A percentile compares a stretch with the other conserved stretches of the same genome.
Evolutionary conservation across 305 asterid species (phyloP).

Genomic region (Plantago coronopus): DNA sequence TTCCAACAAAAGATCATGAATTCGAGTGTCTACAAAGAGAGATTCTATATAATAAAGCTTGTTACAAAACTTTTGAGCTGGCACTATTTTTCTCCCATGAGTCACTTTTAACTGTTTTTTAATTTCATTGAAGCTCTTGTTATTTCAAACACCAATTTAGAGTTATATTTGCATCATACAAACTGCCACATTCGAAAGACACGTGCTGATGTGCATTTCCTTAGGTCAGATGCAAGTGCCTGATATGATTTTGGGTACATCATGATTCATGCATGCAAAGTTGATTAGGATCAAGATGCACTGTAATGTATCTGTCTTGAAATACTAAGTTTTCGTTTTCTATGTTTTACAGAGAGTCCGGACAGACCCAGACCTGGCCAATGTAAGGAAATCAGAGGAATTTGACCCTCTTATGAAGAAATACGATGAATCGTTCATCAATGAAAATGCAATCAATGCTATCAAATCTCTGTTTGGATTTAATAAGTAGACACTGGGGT

Average conservation of each 20-base stretch:
- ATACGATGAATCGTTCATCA: slow-evolving; percentile 88
- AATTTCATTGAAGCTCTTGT: neutral
- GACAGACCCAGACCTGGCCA: slow-evolving; percentile 84
- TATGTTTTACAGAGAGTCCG: slow-evolving; percentile 59
- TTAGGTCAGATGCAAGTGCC: too few species aligned
- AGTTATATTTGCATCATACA: neutral
- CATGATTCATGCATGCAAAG: neutral
- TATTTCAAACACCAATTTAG: neutral
- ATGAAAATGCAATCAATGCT: slow-evolving; percentile 87
- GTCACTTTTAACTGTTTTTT: neutral
- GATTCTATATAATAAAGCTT: neutral
- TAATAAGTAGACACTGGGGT: slow-evolving; percentile 40
- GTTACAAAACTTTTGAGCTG: too few species aligned
- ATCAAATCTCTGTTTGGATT: slow-evolving; percentile 85
- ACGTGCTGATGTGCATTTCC: too few species aligned
- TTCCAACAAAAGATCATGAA: neutral
- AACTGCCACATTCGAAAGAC: neutral
- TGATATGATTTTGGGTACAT: too few species aligned
- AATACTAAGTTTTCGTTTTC: neutral
- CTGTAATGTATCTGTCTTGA: neutral
- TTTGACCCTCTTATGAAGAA: slow-evolving; percentile 72
- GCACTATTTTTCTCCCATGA: too few species aligned
- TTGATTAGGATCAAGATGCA: neutral
- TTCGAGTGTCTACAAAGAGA: neutral
- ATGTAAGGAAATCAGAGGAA: slow-evolving; percentile 58